These are phyloP conservation scores for Aspergillus olivimuriae DNA, from an alignment of 495 filamentous ascomycete genomes.

Conservation along the genomic window DNA sequence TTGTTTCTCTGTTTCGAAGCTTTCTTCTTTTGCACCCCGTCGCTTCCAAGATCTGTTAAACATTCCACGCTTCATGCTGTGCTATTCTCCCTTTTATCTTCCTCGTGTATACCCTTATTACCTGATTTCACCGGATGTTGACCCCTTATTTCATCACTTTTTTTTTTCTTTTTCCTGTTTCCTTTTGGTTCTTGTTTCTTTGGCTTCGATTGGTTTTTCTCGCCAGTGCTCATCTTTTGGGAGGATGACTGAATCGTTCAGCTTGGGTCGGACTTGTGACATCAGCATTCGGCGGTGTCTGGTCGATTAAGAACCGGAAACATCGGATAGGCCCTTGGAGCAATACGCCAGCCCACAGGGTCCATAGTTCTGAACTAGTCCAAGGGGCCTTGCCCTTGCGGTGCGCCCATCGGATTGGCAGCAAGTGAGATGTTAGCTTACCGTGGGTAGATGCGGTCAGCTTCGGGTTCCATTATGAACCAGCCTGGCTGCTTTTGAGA, in stretches of 20 bases:
- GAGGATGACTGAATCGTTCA: background rate
- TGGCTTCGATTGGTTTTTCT: no score
- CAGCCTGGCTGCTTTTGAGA: no score
- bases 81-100: conserved; percentile 8
- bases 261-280: background rate
- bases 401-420: background rate
- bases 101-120: conserved; percentile 17
- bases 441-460: background rate
- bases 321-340: background rate
- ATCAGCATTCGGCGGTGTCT: background rate
- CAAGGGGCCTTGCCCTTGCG: background rate
- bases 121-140: no score
- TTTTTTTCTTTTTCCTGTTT: background rate
- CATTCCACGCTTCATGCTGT: conserved; percentile 10
- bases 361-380: background rate
- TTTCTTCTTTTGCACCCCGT: conserved; percentile 9
- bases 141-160: conserved; percentile 1
- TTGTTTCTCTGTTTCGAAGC: conserved; percentile 2
- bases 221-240: no score
- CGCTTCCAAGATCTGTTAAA: conserved; percentile 3
- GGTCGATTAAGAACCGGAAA: background rate
- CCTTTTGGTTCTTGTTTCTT: no score
- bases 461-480: background rate
- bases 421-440: background rate
- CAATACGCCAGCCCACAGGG: conserved; percentile 4